Conservation (phyloP, 2,329 filamentous ascomycete genomes). For the Domatiomyces catenatus region DNA sequence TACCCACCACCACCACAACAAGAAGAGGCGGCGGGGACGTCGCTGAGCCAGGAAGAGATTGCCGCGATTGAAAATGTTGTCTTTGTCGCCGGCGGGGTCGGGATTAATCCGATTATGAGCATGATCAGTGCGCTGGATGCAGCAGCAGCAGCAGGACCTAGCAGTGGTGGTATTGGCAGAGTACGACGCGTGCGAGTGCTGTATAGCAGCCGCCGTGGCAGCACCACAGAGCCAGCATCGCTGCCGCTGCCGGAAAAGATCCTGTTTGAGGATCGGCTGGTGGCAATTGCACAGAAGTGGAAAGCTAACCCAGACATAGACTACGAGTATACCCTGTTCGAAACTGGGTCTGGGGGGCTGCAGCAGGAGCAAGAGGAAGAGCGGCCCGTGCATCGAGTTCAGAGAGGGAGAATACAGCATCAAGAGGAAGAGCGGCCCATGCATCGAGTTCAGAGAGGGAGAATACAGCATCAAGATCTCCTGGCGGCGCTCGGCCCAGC, state of each 20-base stretch:
- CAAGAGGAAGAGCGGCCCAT: background rate
- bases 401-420: background rate
- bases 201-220: constrained; percentile 15
- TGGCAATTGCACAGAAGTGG: constrained; percentile 24
- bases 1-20: too few relatives aligned
- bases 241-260: constrained; percentile 22
- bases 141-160: too few relatives aligned
- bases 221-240: background rate
- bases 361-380: background rate
- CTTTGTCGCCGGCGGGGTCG: constrained; percentile 67
- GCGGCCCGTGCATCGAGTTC: background rate
- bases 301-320: constrained; percentile 20
- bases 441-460: constrained; percentile 8
- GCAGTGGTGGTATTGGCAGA: constrained; percentile 2
- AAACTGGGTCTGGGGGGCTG: constrained; percentile 23
- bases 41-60: constrained; percentile 24
- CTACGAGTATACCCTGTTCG: constrained; percentile 34
- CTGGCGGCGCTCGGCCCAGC: constrained; percentile 19
- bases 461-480: constrained; percentile 26
- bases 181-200: constrained; percentile 9
- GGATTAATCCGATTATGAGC: constrained; percentile 44
- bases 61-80: constrained; percentile 43
- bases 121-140: constrained; percentile 16
- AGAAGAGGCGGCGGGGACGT: constrained; percentile 19
- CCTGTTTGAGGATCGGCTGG: constrained; percentile 39